These are phyloP conservation scores for Populus hybrid DNA, from an alignment of 441 rosid species.

Conservation along the genomic window DNA sequence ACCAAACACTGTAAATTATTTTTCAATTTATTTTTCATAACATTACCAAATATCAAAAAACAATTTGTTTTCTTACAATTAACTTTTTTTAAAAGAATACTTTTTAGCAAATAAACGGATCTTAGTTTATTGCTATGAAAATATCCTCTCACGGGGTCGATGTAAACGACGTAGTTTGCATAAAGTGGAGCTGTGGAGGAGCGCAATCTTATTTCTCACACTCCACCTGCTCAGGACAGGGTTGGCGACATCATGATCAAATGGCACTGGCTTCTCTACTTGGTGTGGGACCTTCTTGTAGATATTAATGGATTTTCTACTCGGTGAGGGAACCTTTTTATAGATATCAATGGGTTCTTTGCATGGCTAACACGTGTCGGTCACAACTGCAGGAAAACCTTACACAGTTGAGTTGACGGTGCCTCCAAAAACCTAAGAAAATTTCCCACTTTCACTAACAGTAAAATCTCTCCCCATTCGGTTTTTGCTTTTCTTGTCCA, in stretches of 20 bases:
- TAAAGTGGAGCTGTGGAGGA: not conserved
- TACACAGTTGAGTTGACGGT: not conserved
- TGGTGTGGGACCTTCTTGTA: conserved; percentile 10
- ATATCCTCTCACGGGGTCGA: not conserved
- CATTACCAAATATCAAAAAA: too few relatives aligned
- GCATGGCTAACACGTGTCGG: conserved; percentile 34
- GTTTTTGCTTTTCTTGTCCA: not conserved
- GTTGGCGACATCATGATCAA: conserved; percentile 43
- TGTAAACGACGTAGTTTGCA: conserved; percentile 20
- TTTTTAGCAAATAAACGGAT: too few relatives aligned
- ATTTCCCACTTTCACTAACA: not conserved
- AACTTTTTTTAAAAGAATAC: too few relatives aligned
- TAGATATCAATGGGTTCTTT: conserved; percentile 15
- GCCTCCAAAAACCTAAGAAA: too few relatives aligned
- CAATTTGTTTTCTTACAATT: too few relatives aligned
- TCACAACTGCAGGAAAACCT: not conserved
- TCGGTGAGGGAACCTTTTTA: conserved; percentile 9
- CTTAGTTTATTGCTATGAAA: too few relatives aligned
- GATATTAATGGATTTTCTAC: conserved; percentile 15
- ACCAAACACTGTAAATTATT: too few relatives aligned
- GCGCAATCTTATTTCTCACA: not conserved
- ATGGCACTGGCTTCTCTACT: conserved; percentile 17
- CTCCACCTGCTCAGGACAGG: conserved; percentile 25
- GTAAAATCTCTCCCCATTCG: not conserved
- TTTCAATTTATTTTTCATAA: too few relatives aligned